Evolutionary conservation across 1,284 basidiomycete species (phyloP).

Genomic region (Polyporus tsugae): DNA sequence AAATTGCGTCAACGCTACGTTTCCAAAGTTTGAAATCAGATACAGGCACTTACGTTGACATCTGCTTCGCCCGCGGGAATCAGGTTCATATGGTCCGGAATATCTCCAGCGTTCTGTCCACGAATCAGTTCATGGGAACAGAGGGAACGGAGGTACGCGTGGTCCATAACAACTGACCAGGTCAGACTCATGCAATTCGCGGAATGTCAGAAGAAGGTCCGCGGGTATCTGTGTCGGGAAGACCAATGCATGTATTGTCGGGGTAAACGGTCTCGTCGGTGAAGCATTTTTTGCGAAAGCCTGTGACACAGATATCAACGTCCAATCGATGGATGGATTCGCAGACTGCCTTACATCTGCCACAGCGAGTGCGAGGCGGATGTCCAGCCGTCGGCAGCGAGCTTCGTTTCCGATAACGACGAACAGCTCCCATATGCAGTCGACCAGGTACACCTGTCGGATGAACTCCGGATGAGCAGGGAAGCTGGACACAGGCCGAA

Average conservation of each 20-base stretch:
- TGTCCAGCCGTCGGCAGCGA: conserved; percentile 63
- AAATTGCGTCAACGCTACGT: conserved; percentile 21
- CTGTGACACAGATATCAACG: conserved; percentile 44
- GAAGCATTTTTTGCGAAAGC: conserved; percentile 59
- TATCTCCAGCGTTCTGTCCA: conserved; percentile 61
- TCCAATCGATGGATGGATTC: not conserved
- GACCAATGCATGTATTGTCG: conserved; percentile 74
- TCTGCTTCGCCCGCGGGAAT: conserved; percentile 62
- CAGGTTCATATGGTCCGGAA: conserved; percentile 83
- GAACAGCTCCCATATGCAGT: conserved; percentile 81
- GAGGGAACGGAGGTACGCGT: not conserved
- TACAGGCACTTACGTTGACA: conserved; percentile 21
- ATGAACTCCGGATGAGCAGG: conserved; percentile 37
- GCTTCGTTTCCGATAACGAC: conserved; percentile 75
- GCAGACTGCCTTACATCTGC: conserved; percentile 56
- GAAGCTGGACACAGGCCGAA: conserved; percentile 42
- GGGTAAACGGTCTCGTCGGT: conserved; percentile 65
- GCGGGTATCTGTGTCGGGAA: conserved; percentile 76
- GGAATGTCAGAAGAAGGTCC: conserved; percentile 71
- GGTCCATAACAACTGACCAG: conserved; percentile 53
- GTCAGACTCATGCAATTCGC: conserved; percentile 67
- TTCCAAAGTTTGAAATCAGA: not conserved
- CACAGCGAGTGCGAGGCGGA: conserved; percentile 63
- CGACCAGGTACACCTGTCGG: conserved; percentile 65
- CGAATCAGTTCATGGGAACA: conserved; percentile 19